These are phyloP conservation scores for Amanita muscaria DNA, from an alignment of 768 basidiomycete genomes.

Conservation along the genomic window DNA sequence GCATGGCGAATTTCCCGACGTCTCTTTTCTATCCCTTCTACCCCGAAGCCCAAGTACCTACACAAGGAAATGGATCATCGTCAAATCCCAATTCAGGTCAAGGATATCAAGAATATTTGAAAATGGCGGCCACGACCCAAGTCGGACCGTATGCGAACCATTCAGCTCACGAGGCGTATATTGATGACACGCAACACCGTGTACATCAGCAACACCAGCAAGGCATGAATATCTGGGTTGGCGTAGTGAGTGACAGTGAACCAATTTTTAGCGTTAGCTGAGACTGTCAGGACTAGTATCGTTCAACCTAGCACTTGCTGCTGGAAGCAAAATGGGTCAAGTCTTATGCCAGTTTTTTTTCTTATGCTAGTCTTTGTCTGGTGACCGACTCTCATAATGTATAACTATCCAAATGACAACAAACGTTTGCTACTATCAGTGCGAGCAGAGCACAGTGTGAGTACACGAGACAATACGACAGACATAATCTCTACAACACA, in stretches of 20 bases:
- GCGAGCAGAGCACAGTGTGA: too few species aligned
- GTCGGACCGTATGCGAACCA: conserved; percentile 47
- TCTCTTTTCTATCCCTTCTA: conserved; percentile 74
- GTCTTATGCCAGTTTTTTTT: too few species aligned
- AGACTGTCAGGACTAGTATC: background rate
- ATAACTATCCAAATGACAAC: too few species aligned
- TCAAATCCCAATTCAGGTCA: conserved; percentile 18
- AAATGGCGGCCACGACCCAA: conserved; percentile 49
- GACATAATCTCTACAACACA: conserved; percentile 15
- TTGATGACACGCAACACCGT: conserved; percentile 7
- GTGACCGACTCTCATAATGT: too few species aligned
- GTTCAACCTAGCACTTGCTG: background rate
- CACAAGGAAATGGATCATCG: conserved; percentile 9
- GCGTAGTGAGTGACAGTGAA: conserved; percentile 26
- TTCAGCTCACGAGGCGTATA: conserved; percentile 38
- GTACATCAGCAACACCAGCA: conserved; percentile 1
- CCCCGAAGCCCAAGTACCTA: conserved; percentile 15
- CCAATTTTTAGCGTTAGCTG: background rate
- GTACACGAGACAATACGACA: too few species aligned
- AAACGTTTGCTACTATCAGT: too few species aligned
- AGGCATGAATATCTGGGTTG: conserved; percentile 27
- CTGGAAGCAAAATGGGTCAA: too few species aligned
- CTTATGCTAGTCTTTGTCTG: too few species aligned
- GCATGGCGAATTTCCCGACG: conserved; percentile 59
- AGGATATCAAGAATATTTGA: conserved; percentile 49